These are phyloP conservation scores for Epichloe elymi DNA, from an alignment of 2,329 filamentous ascomycete genomes.

Conservation along the genomic window DNA sequence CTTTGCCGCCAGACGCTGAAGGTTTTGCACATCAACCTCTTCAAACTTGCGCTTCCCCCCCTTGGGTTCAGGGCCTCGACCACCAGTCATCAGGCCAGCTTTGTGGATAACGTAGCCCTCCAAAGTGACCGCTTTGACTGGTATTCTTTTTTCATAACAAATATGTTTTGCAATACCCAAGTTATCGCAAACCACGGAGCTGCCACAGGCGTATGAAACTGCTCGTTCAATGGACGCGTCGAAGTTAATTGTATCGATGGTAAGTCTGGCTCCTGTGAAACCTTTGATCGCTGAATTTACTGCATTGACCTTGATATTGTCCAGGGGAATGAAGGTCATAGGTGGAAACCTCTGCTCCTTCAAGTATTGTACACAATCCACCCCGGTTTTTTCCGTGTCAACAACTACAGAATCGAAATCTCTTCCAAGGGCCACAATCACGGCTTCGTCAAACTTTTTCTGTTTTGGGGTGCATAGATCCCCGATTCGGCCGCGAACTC, in stretches of 20 bases:
- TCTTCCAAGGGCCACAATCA: constrained; percentile 80
- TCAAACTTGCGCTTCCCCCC: constrained; percentile 73
- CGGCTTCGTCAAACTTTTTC: constrained; percentile 89
- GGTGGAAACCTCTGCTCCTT: constrained; percentile 79
- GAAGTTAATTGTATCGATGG: constrained; percentile 93
- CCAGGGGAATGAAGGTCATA: constrained; percentile 85
- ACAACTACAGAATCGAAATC: constrained; percentile 93
- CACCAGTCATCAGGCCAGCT: constrained; percentile 91
- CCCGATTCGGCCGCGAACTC: constrained; percentile 79
- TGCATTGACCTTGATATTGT: constrained; percentile 92
- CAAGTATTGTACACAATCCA: constrained; percentile 88
- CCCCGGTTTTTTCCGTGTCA: constrained; percentile 85
- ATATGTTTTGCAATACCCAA: constrained; percentile 78
- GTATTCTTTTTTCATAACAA: constrained; percentile 67
- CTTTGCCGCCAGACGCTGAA: constrained; percentile 65
- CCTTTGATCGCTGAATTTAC: constrained; percentile 86
- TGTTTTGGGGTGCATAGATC: constrained; percentile 93
- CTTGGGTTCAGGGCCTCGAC: constrained; percentile 63
- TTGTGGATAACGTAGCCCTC: constrained; percentile 97
- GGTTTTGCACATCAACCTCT: constrained; percentile 74
- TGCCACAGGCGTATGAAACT: constrained; percentile 89
- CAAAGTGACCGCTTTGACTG: constrained; percentile 86
- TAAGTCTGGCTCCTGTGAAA: constrained; percentile 71
- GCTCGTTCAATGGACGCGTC: constrained; percentile 79
- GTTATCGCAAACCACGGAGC: constrained; percentile 86